phyloP scores from a whole-genome alignment of 371 early-diverging fungal species.

The Dinochytrium kinnereticum region DNA sequence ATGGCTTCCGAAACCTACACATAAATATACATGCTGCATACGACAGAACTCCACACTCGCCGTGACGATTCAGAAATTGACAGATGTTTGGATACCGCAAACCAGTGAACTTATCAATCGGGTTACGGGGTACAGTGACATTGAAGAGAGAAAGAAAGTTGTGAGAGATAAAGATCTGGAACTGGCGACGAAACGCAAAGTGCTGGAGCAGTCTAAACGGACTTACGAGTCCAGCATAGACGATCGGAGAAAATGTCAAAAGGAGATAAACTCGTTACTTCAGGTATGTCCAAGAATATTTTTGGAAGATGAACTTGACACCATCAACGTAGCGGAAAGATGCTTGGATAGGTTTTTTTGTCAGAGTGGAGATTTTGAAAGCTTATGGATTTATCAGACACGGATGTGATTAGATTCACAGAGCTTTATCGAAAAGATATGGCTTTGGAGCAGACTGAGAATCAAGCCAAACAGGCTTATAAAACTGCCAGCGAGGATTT shows the following conservation, averaged over 20 bases:
- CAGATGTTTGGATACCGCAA: slow-evolving; percentile 10
- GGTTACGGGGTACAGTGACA: slow-evolving; percentile 81
- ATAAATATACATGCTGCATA: no score
- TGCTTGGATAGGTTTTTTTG: slow-evolving; percentile 23
- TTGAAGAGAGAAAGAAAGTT: slow-evolving; percentile 72
- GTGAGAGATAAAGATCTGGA: slow-evolving; percentile 72
- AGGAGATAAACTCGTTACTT: slow-evolving; percentile 84
- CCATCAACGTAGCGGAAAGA: slow-evolving; percentile 25
- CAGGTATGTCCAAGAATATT: slow-evolving; percentile 58
- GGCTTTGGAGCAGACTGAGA: slow-evolving; percentile 71
- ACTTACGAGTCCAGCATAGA: slow-evolving; percentile 73
- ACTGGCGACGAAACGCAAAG: slow-evolving; percentile 61
- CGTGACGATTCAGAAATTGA: neutral
- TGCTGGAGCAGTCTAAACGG: slow-evolving; percentile 69
- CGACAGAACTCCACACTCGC: neutral
- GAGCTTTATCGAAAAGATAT: slow-evolving; percentile 84
- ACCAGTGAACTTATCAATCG: slow-evolving; percentile 60
- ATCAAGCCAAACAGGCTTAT: slow-evolving; percentile 63
- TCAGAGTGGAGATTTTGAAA: neutral
- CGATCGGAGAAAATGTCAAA: slow-evolving; percentile 75
- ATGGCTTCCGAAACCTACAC: no score
- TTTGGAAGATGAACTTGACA: neutral
- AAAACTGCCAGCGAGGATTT: slow-evolving; percentile 50
- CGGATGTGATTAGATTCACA: slow-evolving; percentile 87
- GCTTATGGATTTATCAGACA: slow-evolving; percentile 47